A percentile compares a stretch with the other conserved stretches of the same genome.
phyloP scores from a whole-genome alignment of 495 filamentous ascomycete genomes.

The Hypoxylon perforatum region DNA sequence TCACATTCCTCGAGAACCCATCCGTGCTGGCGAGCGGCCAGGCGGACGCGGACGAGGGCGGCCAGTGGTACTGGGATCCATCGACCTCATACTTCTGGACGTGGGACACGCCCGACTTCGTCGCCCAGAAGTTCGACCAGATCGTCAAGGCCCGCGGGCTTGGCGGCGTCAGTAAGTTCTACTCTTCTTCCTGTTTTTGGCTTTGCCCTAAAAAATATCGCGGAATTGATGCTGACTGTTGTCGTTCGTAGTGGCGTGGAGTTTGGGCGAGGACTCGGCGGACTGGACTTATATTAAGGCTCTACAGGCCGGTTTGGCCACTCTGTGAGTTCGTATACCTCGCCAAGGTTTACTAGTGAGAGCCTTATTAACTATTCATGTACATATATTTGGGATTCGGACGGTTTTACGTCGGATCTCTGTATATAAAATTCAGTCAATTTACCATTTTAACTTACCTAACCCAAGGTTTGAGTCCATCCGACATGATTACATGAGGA shows the following conservation, averaged over 20 bases:
- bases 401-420: not conserved
- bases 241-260: slow-evolving; percentile 60
- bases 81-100: slow-evolving; percentile 69
- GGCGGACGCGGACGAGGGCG: slow-evolving; percentile 63
- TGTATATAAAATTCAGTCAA: slow-evolving; percentile 20
- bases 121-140: slow-evolving; percentile 67
- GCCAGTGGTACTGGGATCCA: slow-evolving; percentile 71
- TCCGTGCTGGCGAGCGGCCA: slow-evolving; percentile 47
- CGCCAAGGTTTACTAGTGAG: not conserved
- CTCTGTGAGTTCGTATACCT: slow-evolving; percentile 20
- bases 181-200: not conserved
- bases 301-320: slow-evolving; percentile 60
- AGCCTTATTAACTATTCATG: slow-evolving; percentile 12
- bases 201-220: not conserved
- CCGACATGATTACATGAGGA: no score
- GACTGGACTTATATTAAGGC: slow-evolving; percentile 64
- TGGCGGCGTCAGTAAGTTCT: slow-evolving; percentile 64
- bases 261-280: slow-evolving; percentile 70
- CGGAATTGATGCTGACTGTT: slow-evolving; percentile 19
- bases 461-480: no score
- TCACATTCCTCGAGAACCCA: slow-evolving; percentile 58
- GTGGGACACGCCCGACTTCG: slow-evolving; percentile 71
- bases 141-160: slow-evolving; percentile 67
- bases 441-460: no score
- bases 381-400: slow-evolving; percentile 14